Percentiles rank a stretch among this genome's conserved stretches.
Conservation (phyloP, 2,329 filamentous ascomycete genomes). For the Aspergillus sclerotialis region DNA sequence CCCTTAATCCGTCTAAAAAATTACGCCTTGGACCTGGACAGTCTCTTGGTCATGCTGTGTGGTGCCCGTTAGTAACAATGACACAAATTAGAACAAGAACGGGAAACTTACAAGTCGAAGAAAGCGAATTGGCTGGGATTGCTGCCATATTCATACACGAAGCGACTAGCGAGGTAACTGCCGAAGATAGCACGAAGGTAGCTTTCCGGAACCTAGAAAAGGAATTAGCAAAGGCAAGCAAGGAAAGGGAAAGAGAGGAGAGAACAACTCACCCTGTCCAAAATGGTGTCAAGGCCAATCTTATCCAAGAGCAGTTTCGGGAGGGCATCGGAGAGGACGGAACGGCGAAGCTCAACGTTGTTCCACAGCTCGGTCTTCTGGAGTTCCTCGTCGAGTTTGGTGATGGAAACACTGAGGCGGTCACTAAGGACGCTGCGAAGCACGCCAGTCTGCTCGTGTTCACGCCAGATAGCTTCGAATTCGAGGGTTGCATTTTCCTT, state of each 20-base stretch:
- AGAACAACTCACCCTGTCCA: slow-evolving; percentile 61
- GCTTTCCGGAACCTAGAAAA: slow-evolving; percentile 80
- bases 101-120: slow-evolving; percentile 80
- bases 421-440: slow-evolving; percentile 84
- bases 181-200: slow-evolving; percentile 95
- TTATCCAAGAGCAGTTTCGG: slow-evolving; percentile 77
- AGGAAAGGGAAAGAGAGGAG: neutral
- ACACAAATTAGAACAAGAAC: neutral
- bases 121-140: slow-evolving; percentile 94
- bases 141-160: slow-evolving; percentile 93
- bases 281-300: slow-evolving; percentile 83
- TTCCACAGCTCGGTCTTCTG: slow-evolving; percentile 90
- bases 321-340: slow-evolving; percentile 76
- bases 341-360: slow-evolving; percentile 67
- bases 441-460: slow-evolving; percentile 74
- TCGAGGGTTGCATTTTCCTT: slow-evolving; percentile 85
- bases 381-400: slow-evolving; percentile 91
- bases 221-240: slow-evolving; percentile 14
- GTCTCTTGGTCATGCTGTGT: slow-evolving; percentile 32
- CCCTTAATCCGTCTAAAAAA: slow-evolving; percentile 7
- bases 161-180: slow-evolving; percentile 87
- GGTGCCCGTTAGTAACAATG: slow-evolving; percentile 8
- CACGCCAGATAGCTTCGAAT: slow-evolving; percentile 97
- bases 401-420: slow-evolving; percentile 84
- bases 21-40: slow-evolving; percentile 23